phyloP scores from a whole-genome alignment of 345 rosid species.

The Geranium brycei region DNA sequence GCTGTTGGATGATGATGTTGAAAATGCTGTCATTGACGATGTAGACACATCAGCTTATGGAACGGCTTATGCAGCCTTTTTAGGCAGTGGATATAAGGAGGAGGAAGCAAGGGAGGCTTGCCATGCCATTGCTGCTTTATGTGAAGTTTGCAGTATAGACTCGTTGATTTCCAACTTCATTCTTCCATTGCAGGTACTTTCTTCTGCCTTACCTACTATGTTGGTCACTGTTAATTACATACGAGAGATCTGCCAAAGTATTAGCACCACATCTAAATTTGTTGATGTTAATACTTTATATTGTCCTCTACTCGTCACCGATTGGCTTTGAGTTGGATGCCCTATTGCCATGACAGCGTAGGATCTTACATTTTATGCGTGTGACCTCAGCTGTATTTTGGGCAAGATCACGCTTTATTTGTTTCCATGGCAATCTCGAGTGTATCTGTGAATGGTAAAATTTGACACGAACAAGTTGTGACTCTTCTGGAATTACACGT shows the following conservation, averaged over 20 bases:
- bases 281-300: neutral
- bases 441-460: no score
- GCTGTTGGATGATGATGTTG: conserved; percentile 20
- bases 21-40: conserved; percentile 14
- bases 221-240: neutral
- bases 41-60: conserved; percentile 43
- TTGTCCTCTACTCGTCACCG: neutral
- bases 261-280: neutral
- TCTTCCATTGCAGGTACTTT: conserved; percentile 78
- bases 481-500: no score
- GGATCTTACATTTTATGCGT: no score
- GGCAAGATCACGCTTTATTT: no score
- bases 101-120: conserved; percentile 68
- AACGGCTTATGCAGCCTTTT: conserved; percentile 42
- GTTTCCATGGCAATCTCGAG: no score
- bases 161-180: conserved; percentile 88
- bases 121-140: conserved; percentile 80
- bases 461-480: no score
- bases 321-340: neutral
- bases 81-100: conserved; percentile 17
- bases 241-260: neutral
- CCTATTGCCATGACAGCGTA: neutral
- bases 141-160: conserved; percentile 88
- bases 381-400: neutral
- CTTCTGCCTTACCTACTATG: conserved; percentile 1